Conservation (phyloP, 257 asterid genomes). For the Solanum paucissectum region DNA sequence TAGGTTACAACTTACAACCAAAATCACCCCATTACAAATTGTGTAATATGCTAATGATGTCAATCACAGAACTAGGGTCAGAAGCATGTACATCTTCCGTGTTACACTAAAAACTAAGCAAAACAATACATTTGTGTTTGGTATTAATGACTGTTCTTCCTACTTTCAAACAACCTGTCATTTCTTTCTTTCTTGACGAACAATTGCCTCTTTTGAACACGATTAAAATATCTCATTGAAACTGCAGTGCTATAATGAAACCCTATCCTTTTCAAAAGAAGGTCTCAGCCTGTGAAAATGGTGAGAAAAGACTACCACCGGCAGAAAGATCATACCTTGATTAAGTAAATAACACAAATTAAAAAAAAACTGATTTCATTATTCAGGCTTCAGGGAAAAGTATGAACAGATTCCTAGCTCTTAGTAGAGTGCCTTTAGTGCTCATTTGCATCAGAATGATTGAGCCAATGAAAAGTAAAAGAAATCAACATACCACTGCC, state of each 20-base stretch:
- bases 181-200: background rate
- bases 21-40: background rate
- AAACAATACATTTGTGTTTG: background rate
- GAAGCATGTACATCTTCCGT: background rate
- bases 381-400: background rate
- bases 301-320: background rate
- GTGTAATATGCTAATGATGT: background rate
- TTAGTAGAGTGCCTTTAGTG: background rate
- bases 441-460: background rate
- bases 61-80: background rate
- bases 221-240: background rate
- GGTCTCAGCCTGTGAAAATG: background rate
- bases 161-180: background rate
- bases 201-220: background rate
- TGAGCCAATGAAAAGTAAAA: background rate
- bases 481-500: slow-evolving; percentile 62
- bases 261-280: background rate
- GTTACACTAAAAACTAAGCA: background rate
- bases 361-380: background rate
- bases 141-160: background rate
- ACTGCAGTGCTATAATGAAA: background rate
- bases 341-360: background rate
- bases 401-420: background rate
- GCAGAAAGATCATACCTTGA: background rate
- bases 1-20: background rate